Percentiles rank a stretch among this genome's conserved stretches.
Evolutionary conservation across 805 yeast species (phyloP).

Genomic region (Saturnispora quitensis): DNA sequence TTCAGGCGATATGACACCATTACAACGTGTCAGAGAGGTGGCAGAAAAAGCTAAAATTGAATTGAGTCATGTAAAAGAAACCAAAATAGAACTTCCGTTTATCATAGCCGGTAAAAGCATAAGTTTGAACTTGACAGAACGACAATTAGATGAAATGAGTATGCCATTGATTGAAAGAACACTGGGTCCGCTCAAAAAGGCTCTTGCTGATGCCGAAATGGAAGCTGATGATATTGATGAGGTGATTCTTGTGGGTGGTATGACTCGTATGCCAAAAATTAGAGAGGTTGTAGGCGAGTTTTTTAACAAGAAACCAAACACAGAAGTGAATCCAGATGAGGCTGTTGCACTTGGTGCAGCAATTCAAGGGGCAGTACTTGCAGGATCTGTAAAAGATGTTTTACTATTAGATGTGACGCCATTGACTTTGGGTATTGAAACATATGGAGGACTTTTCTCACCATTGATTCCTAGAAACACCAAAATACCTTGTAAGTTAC

Average conservation of each 20-base stretch:
- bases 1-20: conserved; percentile 56
- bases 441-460: conserved; percentile 94
- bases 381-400: conserved; percentile 92
- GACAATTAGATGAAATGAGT: conserved; percentile 40
- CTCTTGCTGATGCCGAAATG: conserved; percentile 72
- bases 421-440: conserved; percentile 86
- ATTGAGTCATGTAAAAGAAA: conserved; percentile 61
- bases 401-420: conserved; percentile 84
- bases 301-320: conserved; percentile 78
- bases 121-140: conserved; percentile 38
- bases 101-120: conserved; percentile 46
- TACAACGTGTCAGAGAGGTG: conserved; percentile 80
- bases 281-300: conserved; percentile 63
- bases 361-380: conserved; percentile 91
- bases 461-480: conserved; percentile 83
- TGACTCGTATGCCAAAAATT: conserved; percentile 90
- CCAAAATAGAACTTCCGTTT: conserved; percentile 75
- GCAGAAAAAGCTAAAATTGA: conserved; percentile 88
- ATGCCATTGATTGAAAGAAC: conserved; percentile 60
- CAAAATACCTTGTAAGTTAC: conserved; percentile 87
- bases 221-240: conserved; percentile 60
- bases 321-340: conserved; percentile 91
- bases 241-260: conserved; percentile 82
- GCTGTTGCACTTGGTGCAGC: conserved; percentile 97
- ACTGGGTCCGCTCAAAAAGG: conserved; percentile 69